Conservation (phyloP, 1,284 basidiomycete species). For the Grifola frondosa region DNA sequence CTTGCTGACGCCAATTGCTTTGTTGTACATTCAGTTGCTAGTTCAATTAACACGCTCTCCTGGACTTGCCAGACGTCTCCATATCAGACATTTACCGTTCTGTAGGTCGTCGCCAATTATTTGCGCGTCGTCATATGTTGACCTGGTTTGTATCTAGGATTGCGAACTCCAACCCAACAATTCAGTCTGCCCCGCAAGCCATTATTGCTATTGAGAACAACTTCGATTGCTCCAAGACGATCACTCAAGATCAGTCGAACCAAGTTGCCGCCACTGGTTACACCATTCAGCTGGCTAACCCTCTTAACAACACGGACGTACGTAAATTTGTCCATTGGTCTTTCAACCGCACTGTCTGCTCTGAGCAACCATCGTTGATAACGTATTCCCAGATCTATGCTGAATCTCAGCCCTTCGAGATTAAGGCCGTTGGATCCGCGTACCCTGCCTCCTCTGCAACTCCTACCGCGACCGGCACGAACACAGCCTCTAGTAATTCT, state of each 20-base stretch:
- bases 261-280: conserved; percentile 50
- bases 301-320: conserved; percentile 57
- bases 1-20: neutral
- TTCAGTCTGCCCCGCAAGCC: conserved; percentile 37
- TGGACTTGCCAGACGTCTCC: conserved; percentile 42
- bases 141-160: conserved; percentile 31
- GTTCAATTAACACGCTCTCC: conserved; percentile 37
- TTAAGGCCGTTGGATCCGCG: conserved; percentile 59
- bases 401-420: conserved; percentile 59
- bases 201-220: conserved; percentile 53
- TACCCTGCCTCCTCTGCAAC: conserved; percentile 55
- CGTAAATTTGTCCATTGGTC: conserved; percentile 4
- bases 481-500: conserved; percentile 25
- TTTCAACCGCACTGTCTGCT: neutral
- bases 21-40: conserved; percentile 23
- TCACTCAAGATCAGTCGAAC: conserved; percentile 48
- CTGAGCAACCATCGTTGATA: conserved; percentile 7
- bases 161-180: conserved; percentile 36
- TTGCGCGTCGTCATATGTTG: conserved; percentile 6
- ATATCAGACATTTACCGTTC: conserved; percentile 38
- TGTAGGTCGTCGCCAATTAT: conserved; percentile 34
- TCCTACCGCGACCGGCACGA: conserved; percentile 25
- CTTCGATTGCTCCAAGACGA: conserved; percentile 57
- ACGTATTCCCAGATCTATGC: conserved; percentile 55
- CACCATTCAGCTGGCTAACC: conserved; percentile 55